A percentile compares a stretch with the other conserved stretches of the same genome.
Conservation (phyloP, 164 flowering plant species). For the Chimonanthus salicifolius region DNA sequence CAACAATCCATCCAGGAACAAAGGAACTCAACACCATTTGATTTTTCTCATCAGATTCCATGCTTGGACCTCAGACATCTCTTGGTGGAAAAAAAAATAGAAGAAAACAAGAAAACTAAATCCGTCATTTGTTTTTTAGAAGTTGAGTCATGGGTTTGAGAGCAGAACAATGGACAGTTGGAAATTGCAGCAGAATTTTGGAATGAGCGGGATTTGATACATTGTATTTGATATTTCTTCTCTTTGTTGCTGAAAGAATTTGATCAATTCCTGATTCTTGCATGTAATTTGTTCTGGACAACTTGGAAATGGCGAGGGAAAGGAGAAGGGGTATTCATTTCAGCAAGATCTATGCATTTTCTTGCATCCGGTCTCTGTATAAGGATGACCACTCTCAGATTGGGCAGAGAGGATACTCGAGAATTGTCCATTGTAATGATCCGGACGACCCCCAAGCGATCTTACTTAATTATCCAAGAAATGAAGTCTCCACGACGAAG, state of each 20-base stretch:
- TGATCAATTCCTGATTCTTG: background rate
- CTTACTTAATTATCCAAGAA: constrained; percentile 44
- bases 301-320: background rate
- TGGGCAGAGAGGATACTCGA: constrained; percentile 62
- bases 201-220: background rate
- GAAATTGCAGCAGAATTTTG: background rate
- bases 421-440: constrained; percentile 68
- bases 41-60: no score
- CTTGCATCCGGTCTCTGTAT: background rate
- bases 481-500: constrained; percentile 78
- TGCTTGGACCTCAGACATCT: no score
- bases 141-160: no score
- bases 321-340: background rate
- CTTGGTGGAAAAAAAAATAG: no score
- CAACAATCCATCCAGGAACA: no score
- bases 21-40: no score
- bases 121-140: no score
- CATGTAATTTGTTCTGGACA: background rate
- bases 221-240: background rate
- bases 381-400: constrained; percentile 46
- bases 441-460: constrained; percentile 48
- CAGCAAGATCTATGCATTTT: background rate
- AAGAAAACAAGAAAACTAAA: no score
- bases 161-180: no score
- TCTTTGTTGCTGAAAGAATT: background rate